Percentiles rank a stretch among this genome's conserved stretches.
phyloP scores from a whole-genome alignment of 2,329 filamentous ascomycete genomes.

The Endoconidiophora laricicola region DNA sequence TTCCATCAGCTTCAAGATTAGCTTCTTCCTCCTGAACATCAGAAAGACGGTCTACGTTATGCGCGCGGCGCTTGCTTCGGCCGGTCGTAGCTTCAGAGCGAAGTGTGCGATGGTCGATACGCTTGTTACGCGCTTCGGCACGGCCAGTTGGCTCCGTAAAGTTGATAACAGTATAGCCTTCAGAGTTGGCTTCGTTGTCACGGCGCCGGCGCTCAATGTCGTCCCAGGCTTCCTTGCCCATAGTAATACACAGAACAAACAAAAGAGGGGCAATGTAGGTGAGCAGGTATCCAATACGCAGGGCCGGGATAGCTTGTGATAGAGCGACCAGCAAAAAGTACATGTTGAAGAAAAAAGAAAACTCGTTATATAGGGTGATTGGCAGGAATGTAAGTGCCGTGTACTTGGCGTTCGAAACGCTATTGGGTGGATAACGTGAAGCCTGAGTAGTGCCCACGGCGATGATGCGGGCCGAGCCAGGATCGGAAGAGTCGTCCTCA shows the following conservation, averaged over 20 bases:
- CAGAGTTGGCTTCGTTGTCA: conserved; percentile 87
- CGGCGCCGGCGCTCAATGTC: conserved; percentile 74
- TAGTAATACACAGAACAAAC: conserved; percentile 80
- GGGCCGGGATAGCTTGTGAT: conserved; percentile 75
- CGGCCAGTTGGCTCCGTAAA: conserved; percentile 42
- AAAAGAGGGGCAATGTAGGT: conserved; percentile 87
- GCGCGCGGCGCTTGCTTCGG: conserved; percentile 10
- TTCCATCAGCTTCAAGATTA: conserved; percentile 27
- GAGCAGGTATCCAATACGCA: conserved; percentile 85
- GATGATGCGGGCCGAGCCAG: conserved; percentile 56
- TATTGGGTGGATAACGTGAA: conserved; percentile 70
- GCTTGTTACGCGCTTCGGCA: conserved; percentile 17
- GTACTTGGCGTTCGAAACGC: conserved; percentile 95
- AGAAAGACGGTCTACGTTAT: conserved; percentile 27
- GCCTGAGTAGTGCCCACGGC: conserved; percentile 58
- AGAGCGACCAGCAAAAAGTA: conserved; percentile 93
- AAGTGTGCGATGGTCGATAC: conserved; percentile 18
- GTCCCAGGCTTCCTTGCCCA: conserved; percentile 91
- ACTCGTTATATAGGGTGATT: conserved; percentile 91
- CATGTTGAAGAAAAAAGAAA: conserved; percentile 99
- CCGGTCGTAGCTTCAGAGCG: conserved; percentile 25
- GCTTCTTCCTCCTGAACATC: conserved; percentile 58
- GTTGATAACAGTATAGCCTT: conserved; percentile 62
- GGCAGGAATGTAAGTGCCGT: conserved; percentile 89
- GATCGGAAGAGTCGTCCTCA: conserved; percentile 38